These are phyloP conservation scores for Paramecium pentaurelia DNA, from an alignment of 73 alveolate species.

Conservation along the genomic window DNA sequence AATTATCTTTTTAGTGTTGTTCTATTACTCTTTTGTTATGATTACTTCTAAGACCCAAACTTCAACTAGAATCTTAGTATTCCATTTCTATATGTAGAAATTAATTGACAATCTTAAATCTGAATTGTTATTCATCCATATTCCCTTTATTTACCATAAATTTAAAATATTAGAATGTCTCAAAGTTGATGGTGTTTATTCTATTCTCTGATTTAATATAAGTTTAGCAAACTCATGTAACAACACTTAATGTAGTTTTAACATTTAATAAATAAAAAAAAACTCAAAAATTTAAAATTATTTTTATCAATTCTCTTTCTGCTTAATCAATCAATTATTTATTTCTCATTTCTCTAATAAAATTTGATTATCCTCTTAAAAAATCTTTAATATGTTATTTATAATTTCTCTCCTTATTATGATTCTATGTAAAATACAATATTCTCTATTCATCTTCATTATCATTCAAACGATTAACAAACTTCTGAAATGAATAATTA, in stretches of 20 bases:
- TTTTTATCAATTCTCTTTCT: neutral
- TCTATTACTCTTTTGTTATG: slow-evolving; percentile 2
- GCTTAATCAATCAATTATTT: neutral
- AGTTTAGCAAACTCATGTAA: neutral
- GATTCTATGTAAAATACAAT: neutral
- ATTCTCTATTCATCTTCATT: neutral
- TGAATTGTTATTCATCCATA: neutral
- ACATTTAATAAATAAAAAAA: neutral
- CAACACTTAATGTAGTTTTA: neutral
- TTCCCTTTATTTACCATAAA: neutral
- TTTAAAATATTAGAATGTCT: neutral
- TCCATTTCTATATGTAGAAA: neutral
- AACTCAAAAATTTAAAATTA: neutral
- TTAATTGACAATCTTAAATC: neutral
- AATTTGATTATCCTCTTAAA: neutral
- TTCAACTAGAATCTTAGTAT: neutral
- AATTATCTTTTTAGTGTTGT: neutral
- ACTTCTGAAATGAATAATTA: neutral
- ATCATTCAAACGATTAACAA: neutral
- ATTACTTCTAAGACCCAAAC: neutral
- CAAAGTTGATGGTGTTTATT: neutral
- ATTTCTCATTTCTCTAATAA: neutral
- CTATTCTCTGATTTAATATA: neutral
- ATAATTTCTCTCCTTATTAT: neutral
- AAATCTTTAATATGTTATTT: slow-evolving; percentile 7